A percentile compares a stretch with the other conserved stretches of the same genome.
Conservation (phyloP, 2,329 filamentous ascomycete species). For the Fusarium nanum region DNA sequence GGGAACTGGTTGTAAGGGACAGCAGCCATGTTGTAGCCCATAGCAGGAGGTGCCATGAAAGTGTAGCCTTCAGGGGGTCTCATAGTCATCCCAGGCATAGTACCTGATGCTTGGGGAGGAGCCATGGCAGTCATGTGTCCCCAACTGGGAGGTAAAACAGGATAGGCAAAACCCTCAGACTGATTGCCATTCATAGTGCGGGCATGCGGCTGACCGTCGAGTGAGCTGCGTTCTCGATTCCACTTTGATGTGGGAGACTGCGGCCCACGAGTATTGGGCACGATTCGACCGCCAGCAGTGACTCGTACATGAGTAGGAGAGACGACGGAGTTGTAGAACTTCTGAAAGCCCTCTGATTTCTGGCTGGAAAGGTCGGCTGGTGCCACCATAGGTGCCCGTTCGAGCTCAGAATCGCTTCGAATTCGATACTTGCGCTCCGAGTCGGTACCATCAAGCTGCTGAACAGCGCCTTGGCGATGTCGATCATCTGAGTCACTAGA, state of each 20-base stretch:
- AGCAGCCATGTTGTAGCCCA: slow-evolving; percentile 53
- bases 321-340: slow-evolving; percentile 75
- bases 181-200: slow-evolving; percentile 41
- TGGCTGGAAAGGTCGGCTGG: slow-evolving; percentile 66
- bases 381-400: slow-evolving; percentile 63
- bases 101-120: slow-evolving; percentile 48
- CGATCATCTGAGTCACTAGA: slow-evolving; percentile 24
- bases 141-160: slow-evolving; percentile 46
- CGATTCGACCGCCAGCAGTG: slow-evolving; percentile 74
- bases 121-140: slow-evolving; percentile 49
- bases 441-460: slow-evolving; percentile 56
- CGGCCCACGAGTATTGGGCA: slow-evolving; percentile 69
- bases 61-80: slow-evolving; percentile 50
- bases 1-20: slow-evolving; percentile 42
- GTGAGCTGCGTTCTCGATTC: slow-evolving; percentile 54
- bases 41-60: slow-evolving; percentile 55
- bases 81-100: slow-evolving; percentile 49
- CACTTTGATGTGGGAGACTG: slow-evolving; percentile 65
- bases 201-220: slow-evolving; percentile 38
- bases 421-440: slow-evolving; percentile 60
- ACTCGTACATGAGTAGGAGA: slow-evolving; percentile 75
- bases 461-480: slow-evolving; percentile 36
- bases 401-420: slow-evolving; percentile 57
- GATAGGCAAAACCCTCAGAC: slow-evolving; percentile 38
- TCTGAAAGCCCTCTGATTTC: slow-evolving; percentile 73